phyloP scores from a whole-genome alignment of 805 yeast species.

The Candida adriatica region DNA sequence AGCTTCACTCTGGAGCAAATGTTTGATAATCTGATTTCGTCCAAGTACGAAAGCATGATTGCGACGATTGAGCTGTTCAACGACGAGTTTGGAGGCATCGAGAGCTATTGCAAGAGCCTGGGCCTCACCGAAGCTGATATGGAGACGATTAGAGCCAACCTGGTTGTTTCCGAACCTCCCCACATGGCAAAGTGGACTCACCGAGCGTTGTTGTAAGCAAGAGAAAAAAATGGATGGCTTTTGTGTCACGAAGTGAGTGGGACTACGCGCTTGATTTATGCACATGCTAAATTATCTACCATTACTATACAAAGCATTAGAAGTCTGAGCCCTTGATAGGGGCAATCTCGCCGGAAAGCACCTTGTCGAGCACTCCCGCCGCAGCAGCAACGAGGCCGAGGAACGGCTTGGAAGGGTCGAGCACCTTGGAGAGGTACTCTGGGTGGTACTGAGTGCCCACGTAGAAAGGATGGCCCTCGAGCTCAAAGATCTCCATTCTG shows the following conservation, averaged over 20 bases:
- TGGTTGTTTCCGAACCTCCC: too few relatives aligned
- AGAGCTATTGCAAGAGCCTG: constrained; percentile 39
- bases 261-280: too few relatives aligned
- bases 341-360: constrained; percentile 34
- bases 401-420: constrained; percentile 95
- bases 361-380: constrained; percentile 69
- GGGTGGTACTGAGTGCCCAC: constrained; percentile 99
- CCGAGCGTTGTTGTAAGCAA: too few relatives aligned
- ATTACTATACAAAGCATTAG: too few relatives aligned
- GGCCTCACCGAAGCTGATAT: constrained; percentile 41
- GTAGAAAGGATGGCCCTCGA: constrained; percentile 79
- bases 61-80: constrained; percentile 48
- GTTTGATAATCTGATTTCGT: constrained; percentile 51
- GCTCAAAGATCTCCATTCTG: constrained; percentile 92
- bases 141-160: constrained; percentile 26
- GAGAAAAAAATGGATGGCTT: not conserved
- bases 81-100: constrained; percentile 47
- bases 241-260: too few relatives aligned
- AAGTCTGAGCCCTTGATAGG: constrained; percentile 11
- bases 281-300: too few relatives aligned
- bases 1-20: constrained; percentile 36
- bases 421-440: constrained; percentile 91
- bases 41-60: constrained; percentile 65
- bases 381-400: constrained; percentile 95
- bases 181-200: too few relatives aligned